Evolutionary conservation across 768 basidiomycete species (phyloP), one percentile per base, ranked within the genome.

Genomic region (Hygrophoropsis aurantiaca): DNA sequence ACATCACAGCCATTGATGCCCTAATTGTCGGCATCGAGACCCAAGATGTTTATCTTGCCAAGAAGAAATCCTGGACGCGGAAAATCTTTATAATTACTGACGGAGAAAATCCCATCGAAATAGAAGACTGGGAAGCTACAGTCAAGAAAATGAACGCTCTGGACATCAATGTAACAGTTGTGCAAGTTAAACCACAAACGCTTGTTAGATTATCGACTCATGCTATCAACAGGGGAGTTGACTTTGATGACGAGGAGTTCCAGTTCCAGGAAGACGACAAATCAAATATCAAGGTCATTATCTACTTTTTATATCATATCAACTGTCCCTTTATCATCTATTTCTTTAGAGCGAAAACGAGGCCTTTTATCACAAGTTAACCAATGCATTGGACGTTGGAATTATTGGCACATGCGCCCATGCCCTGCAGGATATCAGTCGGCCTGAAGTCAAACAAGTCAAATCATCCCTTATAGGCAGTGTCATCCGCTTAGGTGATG

Each of bases 1-100:
- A n/a, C n/a, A n/a, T n/a, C n/a, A n/a, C n/a, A 88, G 94, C 91
- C 2, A 77, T 97, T 46, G 92, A 94, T 55, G 93, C 85, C 5
- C 66, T 97, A 24, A 85, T 97, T 51, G 91, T 97, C 8, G 90
- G 78, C 3, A 77, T 92, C 42, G 85, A 95, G 63, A 86, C 88
- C 2, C 86, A 97, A 57, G 74, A 78, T 26, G 58, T 66, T 1
- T 80, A 89, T 57, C 74, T 94, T 27, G 74, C 62, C 24, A 80
- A 68, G 18, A 97, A 91, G 67, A 81, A 79, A 57, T 81, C 84
- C 1, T 95, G 91, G 91, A 88, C 87, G 2, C 80, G 90, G 43
- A 94, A 87, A 68, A 72, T 95, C 3, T 75, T 87, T 30, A 57
- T 97, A 13, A 63, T 97, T 16, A 98, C 95, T 0, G 92, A 98